Evolutionary conservation across 2,329 filamentous ascomycete genomes (phyloP).

Genomic region (Tolypocladium album): DNA sequence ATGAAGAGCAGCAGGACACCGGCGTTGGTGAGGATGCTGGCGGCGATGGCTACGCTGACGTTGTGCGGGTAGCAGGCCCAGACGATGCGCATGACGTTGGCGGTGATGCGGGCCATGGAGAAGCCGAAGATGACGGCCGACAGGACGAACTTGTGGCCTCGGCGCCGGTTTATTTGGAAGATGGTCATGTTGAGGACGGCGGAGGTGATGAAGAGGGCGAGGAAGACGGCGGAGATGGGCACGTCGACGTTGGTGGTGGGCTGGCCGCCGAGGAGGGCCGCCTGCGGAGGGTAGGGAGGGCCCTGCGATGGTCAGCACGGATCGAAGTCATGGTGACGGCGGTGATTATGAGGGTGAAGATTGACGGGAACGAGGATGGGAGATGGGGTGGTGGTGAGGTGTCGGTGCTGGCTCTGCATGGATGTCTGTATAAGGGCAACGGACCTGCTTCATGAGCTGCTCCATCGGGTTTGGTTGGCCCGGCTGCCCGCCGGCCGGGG

Average conservation of each 20-base stretch:
- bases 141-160: conserved; percentile 48
- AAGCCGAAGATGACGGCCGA: conserved; percentile 48
- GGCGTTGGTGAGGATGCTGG: conserved; percentile 60
- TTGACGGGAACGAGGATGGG: not conserved
- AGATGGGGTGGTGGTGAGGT: not conserved
- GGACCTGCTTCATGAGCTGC: not conserved
- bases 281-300: conserved; percentile 26
- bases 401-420: not conserved
- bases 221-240: conserved; percentile 52
- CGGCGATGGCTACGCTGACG: conserved; percentile 40
- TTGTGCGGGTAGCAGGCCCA: conserved; percentile 35
- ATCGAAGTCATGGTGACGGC: conserved; percentile 7
- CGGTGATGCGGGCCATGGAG: conserved; percentile 41
- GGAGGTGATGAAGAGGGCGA: conserved; percentile 44
- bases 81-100: conserved; percentile 40
- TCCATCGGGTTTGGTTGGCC: not conserved
- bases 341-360: not conserved
- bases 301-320: conserved; percentile 11
- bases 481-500: not conserved
- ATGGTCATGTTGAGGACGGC: conserved; percentile 49
- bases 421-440: not conserved
- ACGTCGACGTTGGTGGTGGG: conserved; percentile 50
- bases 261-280: conserved; percentile 43
- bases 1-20: conserved; percentile 68
- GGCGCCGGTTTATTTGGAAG: conserved; percentile 36